A percentile compares a stretch with the other conserved stretches of the same genome.
Evolutionary conservation across 495 filamentous ascomycete genomes (phyloP).

Genomic region (Parmelia sp.): DNA sequence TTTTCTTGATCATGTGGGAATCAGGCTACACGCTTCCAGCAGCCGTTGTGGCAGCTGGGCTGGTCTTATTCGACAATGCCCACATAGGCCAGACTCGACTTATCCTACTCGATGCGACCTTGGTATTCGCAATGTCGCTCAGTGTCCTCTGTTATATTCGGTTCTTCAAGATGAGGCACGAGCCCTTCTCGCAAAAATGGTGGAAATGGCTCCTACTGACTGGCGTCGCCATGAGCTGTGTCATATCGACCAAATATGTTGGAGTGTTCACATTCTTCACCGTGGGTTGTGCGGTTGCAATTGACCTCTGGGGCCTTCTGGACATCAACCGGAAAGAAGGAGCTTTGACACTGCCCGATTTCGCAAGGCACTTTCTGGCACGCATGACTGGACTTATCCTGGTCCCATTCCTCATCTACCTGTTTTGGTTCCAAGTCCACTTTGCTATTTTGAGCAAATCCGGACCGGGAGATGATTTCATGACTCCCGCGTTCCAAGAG

Average conservation of each 20-base stretch:
- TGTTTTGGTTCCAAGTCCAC: slow-evolving; percentile 99
- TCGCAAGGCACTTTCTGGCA: slow-evolving; percentile 84
- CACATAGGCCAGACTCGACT: slow-evolving; percentile 95
- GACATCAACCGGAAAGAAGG: slow-evolving; percentile 77
- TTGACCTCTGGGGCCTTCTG: slow-evolving; percentile 93
- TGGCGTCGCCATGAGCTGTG: slow-evolving; percentile 88
- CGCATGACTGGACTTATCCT: slow-evolving; percentile 76
- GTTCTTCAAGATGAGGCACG: slow-evolving; percentile 93
- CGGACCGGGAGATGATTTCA: slow-evolving; percentile 96
- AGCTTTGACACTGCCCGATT: slow-evolving; percentile 66
- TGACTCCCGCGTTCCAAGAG: slow-evolving; percentile 97
- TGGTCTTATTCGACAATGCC: slow-evolving; percentile 95
- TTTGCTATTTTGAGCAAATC: slow-evolving; percentile 83
- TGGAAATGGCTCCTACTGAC: slow-evolving; percentile 99
- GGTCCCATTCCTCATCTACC: slow-evolving; percentile 92
- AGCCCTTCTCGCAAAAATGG: slow-evolving; percentile 89
- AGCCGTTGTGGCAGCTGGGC: slow-evolving; percentile 73
- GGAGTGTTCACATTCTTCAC: slow-evolving; percentile 96
- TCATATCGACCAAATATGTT: slow-evolving; percentile 98
- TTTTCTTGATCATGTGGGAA: slow-evolving; percentile 99
- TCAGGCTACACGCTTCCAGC: slow-evolving; percentile 94
- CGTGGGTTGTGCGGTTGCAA: slow-evolving; percentile 84
- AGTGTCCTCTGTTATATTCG: slow-evolving; percentile 89
- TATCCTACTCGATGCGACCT: slow-evolving; percentile 88
- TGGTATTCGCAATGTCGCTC: slow-evolving; percentile 92